Percentiles rank a stretch among this genome's conserved stretches.
Evolutionary conservation across 306 rosid genomes (phyloP).

Genomic region (Rubus parviflorus): DNA sequence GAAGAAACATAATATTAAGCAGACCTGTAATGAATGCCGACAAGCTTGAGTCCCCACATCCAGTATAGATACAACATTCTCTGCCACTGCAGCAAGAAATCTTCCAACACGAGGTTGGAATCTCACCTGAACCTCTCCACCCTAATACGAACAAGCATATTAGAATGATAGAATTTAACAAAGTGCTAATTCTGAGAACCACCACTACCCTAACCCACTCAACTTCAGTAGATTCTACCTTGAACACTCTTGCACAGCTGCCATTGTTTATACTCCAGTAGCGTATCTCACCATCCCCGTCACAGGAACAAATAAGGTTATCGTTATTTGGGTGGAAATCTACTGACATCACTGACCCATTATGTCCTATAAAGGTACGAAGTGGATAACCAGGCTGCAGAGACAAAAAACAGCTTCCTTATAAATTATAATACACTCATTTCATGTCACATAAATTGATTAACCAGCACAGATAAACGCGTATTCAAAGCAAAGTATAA

Average conservation of each 20-base stretch:
- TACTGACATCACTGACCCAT: constrained; percentile 72
- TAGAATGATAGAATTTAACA: constrained; percentile 2
- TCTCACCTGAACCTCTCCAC: constrained; percentile 82
- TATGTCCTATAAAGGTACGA: constrained; percentile 86
- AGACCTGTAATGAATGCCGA: constrained; percentile 77
- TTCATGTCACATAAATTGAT: background rate
- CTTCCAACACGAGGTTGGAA: constrained; percentile 91
- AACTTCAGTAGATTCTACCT: constrained; percentile 50
- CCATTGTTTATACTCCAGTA: constrained; percentile 95
- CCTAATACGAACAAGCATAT: constrained; percentile 44
- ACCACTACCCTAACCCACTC: background rate
- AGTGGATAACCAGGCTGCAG: constrained; percentile 88
- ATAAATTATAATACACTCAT: background rate
- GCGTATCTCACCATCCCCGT: constrained; percentile 87
- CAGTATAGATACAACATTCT: constrained; percentile 81
- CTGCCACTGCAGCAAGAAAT: constrained; percentile 87
- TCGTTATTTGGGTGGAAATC: constrained; percentile 96
- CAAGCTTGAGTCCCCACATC: constrained; percentile 80
- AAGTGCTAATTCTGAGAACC: constrained; percentile 10
- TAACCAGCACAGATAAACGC: background rate
- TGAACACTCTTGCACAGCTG: constrained; percentile 63
- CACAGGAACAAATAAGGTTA: constrained; percentile 91
- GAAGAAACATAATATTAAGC: constrained; percentile 3
- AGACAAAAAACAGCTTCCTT: background rate
- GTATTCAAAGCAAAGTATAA: background rate